Conservation (phyloP, 768 basidiomycete species). For the Daedaleopsis sinensis region DNA sequence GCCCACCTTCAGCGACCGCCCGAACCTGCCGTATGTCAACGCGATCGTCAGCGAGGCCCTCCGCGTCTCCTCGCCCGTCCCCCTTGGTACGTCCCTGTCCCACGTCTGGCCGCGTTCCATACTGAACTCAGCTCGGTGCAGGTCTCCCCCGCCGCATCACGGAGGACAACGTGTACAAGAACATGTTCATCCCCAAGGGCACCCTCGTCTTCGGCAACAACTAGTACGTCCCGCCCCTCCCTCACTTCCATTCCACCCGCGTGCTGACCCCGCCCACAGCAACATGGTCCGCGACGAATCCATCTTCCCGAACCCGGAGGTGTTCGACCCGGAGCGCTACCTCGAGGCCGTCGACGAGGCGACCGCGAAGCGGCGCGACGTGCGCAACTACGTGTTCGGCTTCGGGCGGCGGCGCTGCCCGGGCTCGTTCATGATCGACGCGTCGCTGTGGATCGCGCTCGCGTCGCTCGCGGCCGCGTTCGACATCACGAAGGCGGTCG, state of each 20-base stretch:
- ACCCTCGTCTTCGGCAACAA: slow-evolving; percentile 67
- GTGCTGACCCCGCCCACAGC: slow-evolving; percentile 17
- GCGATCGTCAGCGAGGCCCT: slow-evolving; percentile 57
- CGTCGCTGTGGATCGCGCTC: slow-evolving; percentile 28
- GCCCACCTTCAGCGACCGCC: slow-evolving; percentile 60
- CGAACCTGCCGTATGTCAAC: slow-evolving; percentile 58
- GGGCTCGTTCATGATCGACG: slow-evolving; percentile 26
- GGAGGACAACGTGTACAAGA: slow-evolving; percentile 67
- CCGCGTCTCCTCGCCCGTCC: slow-evolving; percentile 60
- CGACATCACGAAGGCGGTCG: slow-evolving; percentile 24
- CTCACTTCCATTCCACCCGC: slow-evolving; percentile 7
- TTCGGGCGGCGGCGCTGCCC: slow-evolving; percentile 30
- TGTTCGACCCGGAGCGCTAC: slow-evolving; percentile 59
- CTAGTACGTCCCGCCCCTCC: slow-evolving; percentile 41
- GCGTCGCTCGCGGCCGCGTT: slow-evolving; percentile 28
- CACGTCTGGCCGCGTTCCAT: neutral
- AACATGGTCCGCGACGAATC: slow-evolving; percentile 40
- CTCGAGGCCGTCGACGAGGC: slow-evolving; percentile 30
- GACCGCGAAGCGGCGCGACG: slow-evolving; percentile 38
- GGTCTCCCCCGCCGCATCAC: slow-evolving; percentile 67
- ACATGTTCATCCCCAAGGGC: slow-evolving; percentile 63
- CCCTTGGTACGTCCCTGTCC: slow-evolving; percentile 46
- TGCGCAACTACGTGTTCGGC: slow-evolving; percentile 40
- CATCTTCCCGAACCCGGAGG: slow-evolving; percentile 51
- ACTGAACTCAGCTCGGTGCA: slow-evolving; percentile 25